Percentiles rank a stretch among this genome's conserved stretches.
These are phyloP conservation scores for Solanum hybrid DNA, from an alignment of 305 asterid species.

Conservation along the genomic window DNA sequence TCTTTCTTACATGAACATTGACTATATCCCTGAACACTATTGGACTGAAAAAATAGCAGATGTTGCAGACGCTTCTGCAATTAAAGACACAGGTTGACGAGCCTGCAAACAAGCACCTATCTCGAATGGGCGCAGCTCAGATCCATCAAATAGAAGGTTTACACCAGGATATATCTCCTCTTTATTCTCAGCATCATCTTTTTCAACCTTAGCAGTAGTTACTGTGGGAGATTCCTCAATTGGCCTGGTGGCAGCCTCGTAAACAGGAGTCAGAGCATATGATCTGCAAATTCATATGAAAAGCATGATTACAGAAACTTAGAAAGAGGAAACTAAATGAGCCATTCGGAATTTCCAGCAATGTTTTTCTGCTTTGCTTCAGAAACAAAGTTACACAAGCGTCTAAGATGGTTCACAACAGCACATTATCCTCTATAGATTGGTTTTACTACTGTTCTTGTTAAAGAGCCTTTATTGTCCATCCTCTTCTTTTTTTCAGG, in stretches of 20 bases:
- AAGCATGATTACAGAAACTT: conserved; percentile 4
- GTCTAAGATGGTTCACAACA: not conserved
- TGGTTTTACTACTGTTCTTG: not conserved
- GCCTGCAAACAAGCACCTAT: conserved; percentile 97
- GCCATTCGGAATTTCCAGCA: not conserved
- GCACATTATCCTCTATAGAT: not conserved
- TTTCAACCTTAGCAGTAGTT: conserved; percentile 48
- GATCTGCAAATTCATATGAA: conserved; percentile 54
- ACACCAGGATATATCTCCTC: conserved; percentile 90
- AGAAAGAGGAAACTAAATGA: not conserved
- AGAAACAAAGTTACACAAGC: not conserved
- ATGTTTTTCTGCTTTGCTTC: not conserved
- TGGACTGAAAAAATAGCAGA: conserved; percentile 54
- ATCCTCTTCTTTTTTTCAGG: not conserved
- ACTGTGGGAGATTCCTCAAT: conserved; percentile 51
- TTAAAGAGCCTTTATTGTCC: not conserved
- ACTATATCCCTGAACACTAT: conserved; percentile 10
- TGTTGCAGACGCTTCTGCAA: conserved; percentile 84
- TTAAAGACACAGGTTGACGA: conserved; percentile 83
- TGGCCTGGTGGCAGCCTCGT: conserved; percentile 55
- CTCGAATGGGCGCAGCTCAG: conserved; percentile 81
- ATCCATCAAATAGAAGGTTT: conserved; percentile 88
- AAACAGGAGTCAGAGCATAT: conserved; percentile 59
- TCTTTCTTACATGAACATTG: not conserved
- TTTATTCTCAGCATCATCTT: conserved; percentile 75